Base-by-base conservation (phyloP, 148 eudicot genomes). In the Chenopodium album region DNA sequence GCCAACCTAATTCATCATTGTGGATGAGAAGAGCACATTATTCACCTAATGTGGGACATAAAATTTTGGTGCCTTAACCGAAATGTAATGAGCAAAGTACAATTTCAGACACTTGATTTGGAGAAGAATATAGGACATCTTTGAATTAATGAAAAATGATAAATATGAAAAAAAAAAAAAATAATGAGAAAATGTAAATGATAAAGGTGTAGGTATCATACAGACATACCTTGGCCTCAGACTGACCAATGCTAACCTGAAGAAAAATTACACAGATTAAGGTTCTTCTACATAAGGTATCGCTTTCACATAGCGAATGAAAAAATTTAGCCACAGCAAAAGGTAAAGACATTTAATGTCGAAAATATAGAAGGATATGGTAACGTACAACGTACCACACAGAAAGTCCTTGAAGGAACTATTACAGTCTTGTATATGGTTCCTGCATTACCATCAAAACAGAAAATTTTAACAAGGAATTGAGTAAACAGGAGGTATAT, bases 161-260 rank as follows among this genome's bases (percentile, higher is more conserved):
- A 32, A 41, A 23, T 14, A 4, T 63, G 63, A 77, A 46, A 17
- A 56, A 16, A 3, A 16, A 16, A 16, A 11, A 54, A 54, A 16
- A 77, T 56, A 20, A 26, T 63, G 28, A 22, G 48, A 50, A 4
- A 13, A 81, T n/a, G 3, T 22, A 10, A 48, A 22, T 48, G 20
- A 9, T 13, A 52, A 50, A 70, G 71, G 32, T 66, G 84, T 70
- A 85, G 63, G 64, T 26, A 80, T 48, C 12, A 70, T 29, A 77
- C 50, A 75, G 76, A 52, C 87, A 74, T 78, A 96, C 99, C 97
- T 94, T 96, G 46, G 99, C 99, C 87, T 96, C 99, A 79, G 99
- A 91, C 80, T 85, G 97, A 66, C 95, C 97, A 85, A 96, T 86
- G 89, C 93, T 94, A 54, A 96, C 97, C 99, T 94, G 97, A 85